Percentiles rank a stretch among this genome's conserved stretches.
phyloP scores from a whole-genome alignment of 345 rosid species.

The Conringia planisiliqua region DNA sequence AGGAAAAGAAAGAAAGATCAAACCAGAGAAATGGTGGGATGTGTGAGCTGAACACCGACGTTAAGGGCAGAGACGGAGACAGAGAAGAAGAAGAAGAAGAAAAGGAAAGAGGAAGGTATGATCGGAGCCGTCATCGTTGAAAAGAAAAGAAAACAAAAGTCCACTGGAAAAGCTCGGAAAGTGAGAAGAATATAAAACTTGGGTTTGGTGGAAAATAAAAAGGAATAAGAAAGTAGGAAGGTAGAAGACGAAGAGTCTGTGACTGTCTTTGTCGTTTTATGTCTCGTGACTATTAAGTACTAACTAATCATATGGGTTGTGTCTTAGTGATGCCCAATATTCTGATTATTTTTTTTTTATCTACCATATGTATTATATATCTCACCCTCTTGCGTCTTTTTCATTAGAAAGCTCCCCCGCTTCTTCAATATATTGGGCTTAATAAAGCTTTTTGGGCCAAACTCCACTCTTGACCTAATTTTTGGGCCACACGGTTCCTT shows the following conservation, averaged over 20 bases:
- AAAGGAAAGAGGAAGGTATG: conserved; percentile 16
- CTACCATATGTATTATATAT: no score
- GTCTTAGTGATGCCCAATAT: not conserved
- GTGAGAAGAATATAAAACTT: conserved; percentile 32
- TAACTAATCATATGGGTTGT: conserved; percentile 14
- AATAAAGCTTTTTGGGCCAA: not conserved
- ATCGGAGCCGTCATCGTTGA: conserved; percentile 31
- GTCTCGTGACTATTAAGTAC: conserved; percentile 29
- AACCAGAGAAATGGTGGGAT: conserved; percentile 54
- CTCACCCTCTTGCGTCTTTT: not conserved
- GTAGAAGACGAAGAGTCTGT: conserved; percentile 19
- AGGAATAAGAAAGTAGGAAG: conserved; percentile 26
- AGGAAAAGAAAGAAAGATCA: not conserved
- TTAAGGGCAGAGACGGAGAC: conserved; percentile 51
- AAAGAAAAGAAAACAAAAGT: not conserved
- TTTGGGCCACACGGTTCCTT: no score
- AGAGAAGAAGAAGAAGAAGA: conserved; percentile 26
- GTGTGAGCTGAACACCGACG: conserved; percentile 58
- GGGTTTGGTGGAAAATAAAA: conserved; percentile 10
- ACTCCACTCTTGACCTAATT: not conserved
- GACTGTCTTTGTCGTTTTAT: conserved; percentile 12
- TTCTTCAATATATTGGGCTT: not conserved
- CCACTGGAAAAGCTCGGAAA: conserved; percentile 26
- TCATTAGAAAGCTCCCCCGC: not conserved
- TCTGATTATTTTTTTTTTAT: no score